Evolutionary conservation across 805 yeast genomes (phyloP), one percentile per base, ranked within the genome.

Genomic region (Sungouiozyma intestinalis): DNA sequence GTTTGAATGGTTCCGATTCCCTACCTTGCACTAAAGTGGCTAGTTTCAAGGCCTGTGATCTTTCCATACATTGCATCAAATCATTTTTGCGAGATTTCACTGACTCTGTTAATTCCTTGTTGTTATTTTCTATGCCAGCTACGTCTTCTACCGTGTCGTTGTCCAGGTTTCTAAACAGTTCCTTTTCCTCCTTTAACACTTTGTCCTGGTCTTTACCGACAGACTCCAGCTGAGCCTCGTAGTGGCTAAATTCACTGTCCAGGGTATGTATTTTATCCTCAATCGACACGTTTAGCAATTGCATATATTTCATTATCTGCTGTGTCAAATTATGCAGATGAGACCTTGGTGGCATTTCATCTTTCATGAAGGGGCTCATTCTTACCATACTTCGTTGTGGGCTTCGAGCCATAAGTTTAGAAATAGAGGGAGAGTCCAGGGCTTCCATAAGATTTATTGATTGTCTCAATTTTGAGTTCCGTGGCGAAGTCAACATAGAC

Each of bases 11-110:
- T 7, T 11, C 45, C 6, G 53, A 31, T 51, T 76, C 85, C 48
- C 77, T 78, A 36, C 65, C 68, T 45, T 78, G 76, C 0, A 76
- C 85, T 16, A 73, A 48, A 43, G 72, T 68, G 0, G 84, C 85
- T 46, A 77, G 54, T 46, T 71, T 71, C 49, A 76, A 60, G 1
- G 85, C 79, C 55, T 81, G 88, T 1, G 79, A 66, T 40, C 83
- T 69, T 56, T 81, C 88, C 27, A 74, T 55, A n/a, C 72, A 47
- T 19, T 52, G 55, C 14, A 46, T 32, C 16, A 45, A 52, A n/a
- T 36, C 37, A 18, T 36, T 41, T 33, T 43, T 48, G n/a, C 42
- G 46, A 16, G 41, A 38, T 9, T 37, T 21, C 17, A 48, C 45
- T 2, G 35, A 32, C 7, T 41, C 38, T 38, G 40, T 38, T 15